Base-by-base conservation (phyloP, 208 protist genomes). In the Tritrichomonas musculus region DNA sequence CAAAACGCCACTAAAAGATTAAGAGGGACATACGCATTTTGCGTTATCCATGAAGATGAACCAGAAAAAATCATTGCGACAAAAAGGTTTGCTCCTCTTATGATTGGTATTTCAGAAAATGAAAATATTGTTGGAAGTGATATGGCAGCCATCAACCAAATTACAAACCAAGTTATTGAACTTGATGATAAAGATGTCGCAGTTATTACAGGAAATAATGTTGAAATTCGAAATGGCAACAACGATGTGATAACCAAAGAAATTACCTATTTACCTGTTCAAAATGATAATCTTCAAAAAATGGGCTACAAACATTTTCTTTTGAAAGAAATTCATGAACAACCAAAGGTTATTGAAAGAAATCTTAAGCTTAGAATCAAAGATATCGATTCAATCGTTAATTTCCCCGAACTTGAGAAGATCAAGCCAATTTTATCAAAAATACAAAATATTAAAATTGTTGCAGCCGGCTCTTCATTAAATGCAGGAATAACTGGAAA, bases 101-200 rank as follows among this genome's bases (percentile, higher is more conserved):
- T 96, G 4, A 95, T 96, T 77, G 96, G 95, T 73, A 96, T 96
- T 47, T 22, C 20, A 22, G 13, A 60, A 53, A n/a, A 41, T 30
- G 73, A 82, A 82, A 11, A 53, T 20, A 66, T 92, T 50, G 14
- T 92, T 36, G 44, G 50, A 53, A 49, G n/a, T 66, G 49, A 57
- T 20, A 25, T 30, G 25, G 14, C 49, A 39, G 95, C 95, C 39
- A 96, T 96, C 36, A 92, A 66, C 44, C 41, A 95, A 49, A 93
- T 96, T 72, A 96, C 95, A 3, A 96, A 96, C 33, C 94, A 96
- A 53, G 96, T 94, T 39, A 97, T 96, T 65, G 92, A 94, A 13
- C 93, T 96, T 49, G 94, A 96, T n/a, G 96, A 96, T 93, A 84
- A 94, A 39, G 96, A 96, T 77, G 94, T 96, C 60, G 96, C 95